A percentile compares a stretch with the other conserved stretches of the same genome.
Evolutionary conservation across 139 green algal genomes (phyloP).

Genomic region (Picochlorum sp.): DNA sequence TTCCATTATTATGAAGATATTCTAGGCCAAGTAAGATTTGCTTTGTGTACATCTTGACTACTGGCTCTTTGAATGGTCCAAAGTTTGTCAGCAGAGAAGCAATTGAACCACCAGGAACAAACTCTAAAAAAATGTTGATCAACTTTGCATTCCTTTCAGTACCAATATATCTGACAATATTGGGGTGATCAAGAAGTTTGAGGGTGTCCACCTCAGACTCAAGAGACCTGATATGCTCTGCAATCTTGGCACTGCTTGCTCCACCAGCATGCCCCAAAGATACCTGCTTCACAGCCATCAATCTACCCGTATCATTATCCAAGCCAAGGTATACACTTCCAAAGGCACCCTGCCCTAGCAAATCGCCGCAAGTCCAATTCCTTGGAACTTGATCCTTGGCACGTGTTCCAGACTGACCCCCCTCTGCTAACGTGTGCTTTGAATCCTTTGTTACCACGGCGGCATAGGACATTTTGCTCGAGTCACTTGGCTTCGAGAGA

Average conservation of each 20-base stretch:
- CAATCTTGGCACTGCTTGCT: slow-evolving; percentile 9
- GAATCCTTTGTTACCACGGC: no score
- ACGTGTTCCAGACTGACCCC: no score
- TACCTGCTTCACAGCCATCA: slow-evolving; percentile 95
- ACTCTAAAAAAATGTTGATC: slow-evolving; percentile 98
- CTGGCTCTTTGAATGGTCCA: slow-evolving; percentile 52
- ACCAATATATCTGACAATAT: slow-evolving; percentile 94
- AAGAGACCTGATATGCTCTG: slow-evolving; percentile 57
- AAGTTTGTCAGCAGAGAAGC: slow-evolving; percentile 79
- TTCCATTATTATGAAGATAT: slow-evolving; percentile 83
- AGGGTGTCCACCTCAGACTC: slow-evolving; percentile 82
- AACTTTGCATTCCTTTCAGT: slow-evolving; percentile 55
- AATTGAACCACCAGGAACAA: slow-evolving; percentile 88
- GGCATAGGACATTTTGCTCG: no score
- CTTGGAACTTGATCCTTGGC: slow-evolving; percentile 18
- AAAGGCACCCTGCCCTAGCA: slow-evolving; percentile 88
- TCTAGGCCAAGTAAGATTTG: slow-evolving; percentile 77
- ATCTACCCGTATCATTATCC: slow-evolving; percentile 81
- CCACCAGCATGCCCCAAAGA: not conserved
- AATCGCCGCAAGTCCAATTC: slow-evolving; percentile 74
- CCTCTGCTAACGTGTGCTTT: not conserved
- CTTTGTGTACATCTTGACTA: slow-evolving; percentile 58
- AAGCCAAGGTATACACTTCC: slow-evolving; percentile 83
- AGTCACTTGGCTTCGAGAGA: no score
- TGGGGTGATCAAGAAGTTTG: slow-evolving; percentile 66